Evolutionary conservation across 257 asterid genomes (phyloP).

Genomic region (Solanum raphanifolium): DNA sequence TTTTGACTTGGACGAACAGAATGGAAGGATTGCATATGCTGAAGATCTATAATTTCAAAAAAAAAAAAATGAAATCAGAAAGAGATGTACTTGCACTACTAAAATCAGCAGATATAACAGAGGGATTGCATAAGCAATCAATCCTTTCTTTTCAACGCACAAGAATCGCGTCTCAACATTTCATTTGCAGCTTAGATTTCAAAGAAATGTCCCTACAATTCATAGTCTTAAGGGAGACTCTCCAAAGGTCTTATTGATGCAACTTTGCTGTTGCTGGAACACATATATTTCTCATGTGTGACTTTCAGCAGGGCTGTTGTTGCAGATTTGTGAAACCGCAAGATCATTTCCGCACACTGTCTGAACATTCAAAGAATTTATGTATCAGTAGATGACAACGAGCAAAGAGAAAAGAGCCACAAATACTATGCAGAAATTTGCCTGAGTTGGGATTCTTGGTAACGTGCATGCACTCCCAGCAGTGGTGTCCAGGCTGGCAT

Average conservation of each 20-base stretch:
- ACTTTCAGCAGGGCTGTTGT: slow-evolving; percentile 49
- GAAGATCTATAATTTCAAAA: not conserved
- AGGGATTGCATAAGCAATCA: not conserved
- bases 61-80: not conserved
- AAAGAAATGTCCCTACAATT: not conserved
- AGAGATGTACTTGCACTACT: not conserved
- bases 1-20: not conserved
- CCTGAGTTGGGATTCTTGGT: slow-evolving; percentile 72
- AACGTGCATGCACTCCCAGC: slow-evolving; percentile 52
- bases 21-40: not conserved
- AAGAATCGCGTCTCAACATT: not conserved
- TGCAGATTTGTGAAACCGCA: slow-evolving; percentile 76
- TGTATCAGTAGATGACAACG: not conserved
- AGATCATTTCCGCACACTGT: slow-evolving; percentile 64
- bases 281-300: slow-evolving; percentile 55
- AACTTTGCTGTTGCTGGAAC: slow-evolving; percentile 29
- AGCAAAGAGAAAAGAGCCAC: not conserved
- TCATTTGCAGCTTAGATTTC: not conserved
- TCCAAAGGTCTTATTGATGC: slow-evolving; percentile 58
- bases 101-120: not conserved
- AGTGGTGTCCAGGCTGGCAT: slow-evolving; percentile 76
- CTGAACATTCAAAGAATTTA: slow-evolving; percentile 18
- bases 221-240: slow-evolving; percentile 32
- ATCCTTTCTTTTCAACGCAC: not conserved
- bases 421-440: not conserved